Base-by-base conservation (phyloP, 176 grass and related monocot genomes). In the Pontederia crassipes region DNA sequence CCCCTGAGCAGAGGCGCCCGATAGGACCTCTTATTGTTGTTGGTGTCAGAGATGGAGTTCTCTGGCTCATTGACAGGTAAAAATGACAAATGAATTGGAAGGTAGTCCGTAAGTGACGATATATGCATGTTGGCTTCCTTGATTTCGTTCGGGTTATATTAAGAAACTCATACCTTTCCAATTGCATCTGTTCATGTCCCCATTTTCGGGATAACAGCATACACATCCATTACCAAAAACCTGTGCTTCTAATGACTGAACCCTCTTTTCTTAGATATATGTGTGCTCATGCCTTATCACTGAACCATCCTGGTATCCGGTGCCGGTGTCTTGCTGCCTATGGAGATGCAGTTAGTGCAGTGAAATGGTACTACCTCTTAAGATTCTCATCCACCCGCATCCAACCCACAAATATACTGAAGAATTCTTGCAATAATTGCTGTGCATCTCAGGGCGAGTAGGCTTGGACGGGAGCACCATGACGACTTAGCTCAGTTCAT, bases 401-500 rank as follows among this genome's bases (percentile, higher is more conserved):
- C 72, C 13, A 35, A 13, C 48, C 53, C 74, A n/a, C 35, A 48
- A 40, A 27, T 29, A 8, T 65, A 46, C 24, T 2, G 56, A 18
- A 68, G 40, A 20, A 55, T 11, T 49, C 70, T 52, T 58, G 12
- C 67, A 7, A 53, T 12, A 20, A 48, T 61, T 65, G 48, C 75
- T 53, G 57, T 10, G 74, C 69, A 66, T 70, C 45, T 71, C 88
- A 98, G 93, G 93, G 93, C 93, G 54, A 92, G 84, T 74, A 81
- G 87, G 76, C 87, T 98, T 73, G 88, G 83, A 48, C 74, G 93
- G 53, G 93, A 98, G 57, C 93, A 98, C 59, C 93, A 92, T 77
- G 93, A 98, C 81, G 93, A 98, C 77, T 86, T 98, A 32, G 93
- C 93, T 68, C 84, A 98, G 57, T 98, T 98, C 81, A 88, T 98